A percentile compares a stretch with the other conserved stretches of the same genome.
Evolutionary conservation across 441 rosid species (phyloP).

Genomic region (Euphorbia schlechtendalii): DNA sequence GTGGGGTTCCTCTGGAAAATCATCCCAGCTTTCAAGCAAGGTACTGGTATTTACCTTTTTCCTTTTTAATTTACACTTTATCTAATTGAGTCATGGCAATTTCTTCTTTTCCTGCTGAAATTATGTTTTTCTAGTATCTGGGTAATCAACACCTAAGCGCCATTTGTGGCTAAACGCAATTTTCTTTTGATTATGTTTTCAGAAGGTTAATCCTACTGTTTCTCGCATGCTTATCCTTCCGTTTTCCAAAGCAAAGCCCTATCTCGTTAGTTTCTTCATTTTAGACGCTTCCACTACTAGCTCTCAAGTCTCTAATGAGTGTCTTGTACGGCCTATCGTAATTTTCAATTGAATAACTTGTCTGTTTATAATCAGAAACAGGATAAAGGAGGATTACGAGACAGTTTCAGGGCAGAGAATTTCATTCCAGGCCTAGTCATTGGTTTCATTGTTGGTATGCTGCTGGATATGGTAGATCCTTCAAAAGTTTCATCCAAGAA

Average conservation of each 20-base stretch:
- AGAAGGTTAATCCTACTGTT: neutral
- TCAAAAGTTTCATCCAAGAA: conserved; percentile 26
- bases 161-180: neutral
- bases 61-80: neutral
- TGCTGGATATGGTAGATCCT: conserved; percentile 61
- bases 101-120: neutral
- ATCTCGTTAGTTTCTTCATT: neutral
- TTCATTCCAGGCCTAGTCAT: conserved; percentile 73
- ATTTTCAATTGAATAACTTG: neutral
- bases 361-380: conserved; percentile 25
- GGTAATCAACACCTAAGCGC: neutral
- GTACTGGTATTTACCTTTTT: conserved; percentile 18
- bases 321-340: no score
- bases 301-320: no score
- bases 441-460: conserved; percentile 76
- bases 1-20: conserved; percentile 34
- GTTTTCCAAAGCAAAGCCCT: neutral
- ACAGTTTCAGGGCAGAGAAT: conserved; percentile 65
- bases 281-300: neutral
- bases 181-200: neutral
- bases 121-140: neutral
- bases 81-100: neutral
- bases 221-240: neutral
- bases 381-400: conserved; percentile 45
- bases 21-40: conserved; percentile 49